Evolutionary conservation across 306 rosid species (phyloP), one percentile per base, ranked within the genome.

Genomic region (Cicer yamashitae): DNA sequence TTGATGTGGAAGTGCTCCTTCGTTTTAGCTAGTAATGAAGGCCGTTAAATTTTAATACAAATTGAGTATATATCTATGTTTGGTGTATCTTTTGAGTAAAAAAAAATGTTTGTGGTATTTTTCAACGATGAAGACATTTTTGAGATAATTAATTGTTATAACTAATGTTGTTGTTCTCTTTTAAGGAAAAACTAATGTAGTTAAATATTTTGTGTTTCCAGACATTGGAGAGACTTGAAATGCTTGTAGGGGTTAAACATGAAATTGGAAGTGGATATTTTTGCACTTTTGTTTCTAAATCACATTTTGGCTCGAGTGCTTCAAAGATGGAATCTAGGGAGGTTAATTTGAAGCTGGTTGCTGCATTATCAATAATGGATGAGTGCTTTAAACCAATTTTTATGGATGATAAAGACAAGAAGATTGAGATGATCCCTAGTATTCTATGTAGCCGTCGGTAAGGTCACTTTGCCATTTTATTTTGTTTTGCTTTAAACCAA

Each of bases 181-280:
- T 25, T 2, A 2, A 25, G 30, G 30, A 25, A 25, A 25, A 57
- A 56, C 56, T 59, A 46, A 57, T 79, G 9, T 70, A 4, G 43
- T 67, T 54, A 47, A 54, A 61, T 74, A 53, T 72, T 74, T 80
- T 87, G 44, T 64, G 74, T 71, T 86, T 7, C 60, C 86, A 94
- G 99, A 74, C 90, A 73, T 81, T 74, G 71, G 79, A 76, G 81
- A 77, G 81, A 61, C 89, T 94, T 60, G 77, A 84, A 82, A 81
- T 61, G 83, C 91, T 90, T 87, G 71, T 90, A 71, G 91, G 96
- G 57, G 89, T 86, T 52, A 90, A 78, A 69, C 90, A 86, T 65
- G 88, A 90, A 41, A 67, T 92, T 64, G 96, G 64, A 87, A 96
- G 85, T 80, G 97, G 93, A 67, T 94, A 84, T 87, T 85, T 89